phyloP scores from a whole-genome alignment of 306 rosid genomes.

The Vigna angularis region DNA sequence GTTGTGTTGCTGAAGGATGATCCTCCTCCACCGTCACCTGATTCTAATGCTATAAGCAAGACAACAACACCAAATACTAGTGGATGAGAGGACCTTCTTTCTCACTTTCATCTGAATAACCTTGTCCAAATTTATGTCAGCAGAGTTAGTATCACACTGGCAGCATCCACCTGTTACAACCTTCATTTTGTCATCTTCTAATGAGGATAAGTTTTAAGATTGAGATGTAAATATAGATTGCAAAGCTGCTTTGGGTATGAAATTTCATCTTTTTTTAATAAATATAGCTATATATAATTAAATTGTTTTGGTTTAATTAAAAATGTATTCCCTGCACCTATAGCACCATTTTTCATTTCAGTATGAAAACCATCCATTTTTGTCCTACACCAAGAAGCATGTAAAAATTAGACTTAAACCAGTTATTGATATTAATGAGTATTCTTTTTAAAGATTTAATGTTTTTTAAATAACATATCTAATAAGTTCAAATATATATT shows the following conservation, averaged over 20 bases:
- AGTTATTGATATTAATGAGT: too few relatives aligned
- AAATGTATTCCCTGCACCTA: background rate
- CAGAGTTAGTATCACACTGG: conserved; percentile 4
- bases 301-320: background rate
- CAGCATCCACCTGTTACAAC: conserved; percentile 12
- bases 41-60: conserved; percentile 49
- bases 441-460: too few relatives aligned
- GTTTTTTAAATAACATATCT: too few relatives aligned
- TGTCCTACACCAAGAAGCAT: background rate
- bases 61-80: conserved; percentile 64
- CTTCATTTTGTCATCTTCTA: conserved; percentile 13
- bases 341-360: background rate
- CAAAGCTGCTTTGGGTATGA: conserved; percentile 34
- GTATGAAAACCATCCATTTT: background rate
- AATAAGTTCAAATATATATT: too few relatives aligned
- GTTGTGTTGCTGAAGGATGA: conserved; percentile 56
- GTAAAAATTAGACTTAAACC: background rate
- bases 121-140: conserved; percentile 3
- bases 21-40: conserved; percentile 64
- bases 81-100: conserved; percentile 40
- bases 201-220: conserved; percentile 20
- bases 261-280: conserved; percentile 17
- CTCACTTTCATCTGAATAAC: conserved; percentile 25
- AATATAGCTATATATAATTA: background rate
- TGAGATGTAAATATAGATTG: conserved; percentile 54